Evolutionary conservation across 352 stramenopile genomes (phyloP).

Genomic region (Labyrinthula sp.): DNA sequence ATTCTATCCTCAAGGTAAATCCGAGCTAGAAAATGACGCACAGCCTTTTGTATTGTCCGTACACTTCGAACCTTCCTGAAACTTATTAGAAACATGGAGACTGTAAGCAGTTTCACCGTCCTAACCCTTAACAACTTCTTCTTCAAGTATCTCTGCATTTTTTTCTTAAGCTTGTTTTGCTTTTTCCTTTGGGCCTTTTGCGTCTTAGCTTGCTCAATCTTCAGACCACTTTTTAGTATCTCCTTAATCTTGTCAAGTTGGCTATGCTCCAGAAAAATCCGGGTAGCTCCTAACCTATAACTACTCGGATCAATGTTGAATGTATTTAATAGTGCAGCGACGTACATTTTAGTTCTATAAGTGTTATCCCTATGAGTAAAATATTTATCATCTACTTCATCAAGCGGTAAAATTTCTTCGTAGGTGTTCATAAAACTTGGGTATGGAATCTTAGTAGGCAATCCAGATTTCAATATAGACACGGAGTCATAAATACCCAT

Average conservation of each 20-base stretch:
- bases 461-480: slow-evolving; percentile 6
- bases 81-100: too few species aligned
- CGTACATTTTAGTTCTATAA: too few species aligned
- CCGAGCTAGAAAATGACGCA: too few species aligned
- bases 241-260: slow-evolving; percentile 16
- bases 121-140: too few species aligned
- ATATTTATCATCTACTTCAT: slow-evolving; percentile 3
- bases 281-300: slow-evolving; percentile 23
- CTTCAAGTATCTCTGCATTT: too few species aligned
- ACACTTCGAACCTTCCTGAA: too few species aligned
- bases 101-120: too few species aligned
- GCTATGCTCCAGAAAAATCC: slow-evolving; percentile 19
- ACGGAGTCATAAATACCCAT: slow-evolving; percentile 18
- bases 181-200: not conserved
- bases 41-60: too few species aligned
- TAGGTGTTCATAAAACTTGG: slow-evolving; percentile 3
- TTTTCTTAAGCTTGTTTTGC: too few species aligned
- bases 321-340: slow-evolving; percentile 19
- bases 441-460: slow-evolving; percentile 11
- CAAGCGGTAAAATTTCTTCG: not conserved
- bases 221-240: slow-evolving; percentile 1
- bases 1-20: too few species aligned
- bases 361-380: slow-evolving; percentile 1
- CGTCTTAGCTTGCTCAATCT: not conserved
- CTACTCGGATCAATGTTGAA: slow-evolving; percentile 2